A percentile compares a stretch with the other conserved stretches of the same genome.
These are phyloP conservation scores for Pholiota microspora DNA, from an alignment of 768 basidiomycete species.

Conservation along the genomic window DNA sequence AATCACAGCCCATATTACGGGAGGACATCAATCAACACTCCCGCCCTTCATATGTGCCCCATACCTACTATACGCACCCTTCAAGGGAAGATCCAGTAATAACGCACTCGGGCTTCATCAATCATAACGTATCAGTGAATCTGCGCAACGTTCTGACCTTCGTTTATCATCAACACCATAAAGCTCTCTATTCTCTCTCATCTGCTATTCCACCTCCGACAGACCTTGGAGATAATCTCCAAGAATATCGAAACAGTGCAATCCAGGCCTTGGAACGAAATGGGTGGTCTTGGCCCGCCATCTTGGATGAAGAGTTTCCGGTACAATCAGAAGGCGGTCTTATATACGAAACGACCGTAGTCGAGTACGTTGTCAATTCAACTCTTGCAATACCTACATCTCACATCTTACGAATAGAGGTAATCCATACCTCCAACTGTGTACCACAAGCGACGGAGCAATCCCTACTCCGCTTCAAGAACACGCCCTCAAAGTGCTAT, in stretches of 20 bases:
- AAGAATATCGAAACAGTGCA: conserved; percentile 25
- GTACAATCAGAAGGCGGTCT: conserved; percentile 35
- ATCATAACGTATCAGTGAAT: not conserved
- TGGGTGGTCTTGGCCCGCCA: conserved; percentile 49
- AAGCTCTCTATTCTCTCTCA: conserved; percentile 37
- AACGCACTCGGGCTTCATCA: not conserved
- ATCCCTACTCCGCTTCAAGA: conserved; percentile 56
- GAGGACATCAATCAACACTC: not conserved
- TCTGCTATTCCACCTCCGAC: conserved; percentile 16
- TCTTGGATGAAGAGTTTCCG: conserved; percentile 48
- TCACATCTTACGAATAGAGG: conserved; percentile 33
- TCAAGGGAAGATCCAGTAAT: not conserved
- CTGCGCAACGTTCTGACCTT: conserved; percentile 30
- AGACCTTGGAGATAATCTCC: conserved; percentile 7
- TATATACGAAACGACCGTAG: conserved; percentile 35
- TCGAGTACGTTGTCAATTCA: conserved; percentile 35
- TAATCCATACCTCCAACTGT: conserved; percentile 52
- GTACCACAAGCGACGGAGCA: conserved; percentile 31
- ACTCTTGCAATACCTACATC: not conserved
- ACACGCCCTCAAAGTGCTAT: conserved; percentile 64
- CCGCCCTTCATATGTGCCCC: not conserved
- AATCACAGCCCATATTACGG: conserved; percentile 1
- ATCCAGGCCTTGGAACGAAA: conserved; percentile 33
- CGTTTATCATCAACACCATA: conserved; percentile 40
- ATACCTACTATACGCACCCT: not conserved